These are phyloP conservation scores for Pythium guiyangense DNA, from an alignment of 352 stramenopile species.

Conservation along the genomic window DNA sequence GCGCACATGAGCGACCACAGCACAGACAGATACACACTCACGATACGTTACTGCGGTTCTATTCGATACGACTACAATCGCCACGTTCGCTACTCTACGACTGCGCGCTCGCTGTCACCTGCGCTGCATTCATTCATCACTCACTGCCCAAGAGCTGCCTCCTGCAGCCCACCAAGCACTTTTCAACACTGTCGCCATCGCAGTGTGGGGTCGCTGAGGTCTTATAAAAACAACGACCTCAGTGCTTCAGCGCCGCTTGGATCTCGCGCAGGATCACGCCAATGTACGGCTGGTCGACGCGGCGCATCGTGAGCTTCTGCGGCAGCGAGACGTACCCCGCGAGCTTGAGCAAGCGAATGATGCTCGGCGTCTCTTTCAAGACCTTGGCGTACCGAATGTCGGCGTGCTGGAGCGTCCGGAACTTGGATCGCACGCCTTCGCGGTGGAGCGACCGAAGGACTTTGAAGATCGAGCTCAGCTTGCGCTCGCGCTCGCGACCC, in stretches of 20 bases:
- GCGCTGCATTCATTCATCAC: no score
- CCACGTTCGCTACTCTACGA: no score
- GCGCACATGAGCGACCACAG: neutral
- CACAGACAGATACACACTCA: neutral
- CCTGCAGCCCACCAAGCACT: no score
- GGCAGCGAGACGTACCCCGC: slow-evolving; percentile 70
- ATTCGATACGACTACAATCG: no score
- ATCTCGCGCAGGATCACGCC: slow-evolving; percentile 56
- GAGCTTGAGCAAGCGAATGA: slow-evolving; percentile 74
- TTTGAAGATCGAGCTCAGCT: slow-evolving; percentile 66
- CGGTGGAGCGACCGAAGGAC: slow-evolving; percentile 61
- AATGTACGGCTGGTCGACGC: slow-evolving; percentile 64
- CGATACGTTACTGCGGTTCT: no score
- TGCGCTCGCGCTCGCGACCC: slow-evolving; percentile 49
- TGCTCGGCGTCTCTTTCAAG: slow-evolving; percentile 60
- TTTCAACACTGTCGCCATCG: no score
- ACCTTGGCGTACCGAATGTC: slow-evolving; percentile 71
- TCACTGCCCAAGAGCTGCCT: no score
- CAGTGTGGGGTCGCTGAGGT: no score
- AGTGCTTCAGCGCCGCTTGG: slow-evolving; percentile 16
- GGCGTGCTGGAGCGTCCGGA: slow-evolving; percentile 58
- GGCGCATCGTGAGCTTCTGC: slow-evolving; percentile 68
- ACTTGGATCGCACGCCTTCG: slow-evolving; percentile 61
- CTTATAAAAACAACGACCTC: neutral
- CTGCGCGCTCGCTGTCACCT: no score